These are phyloP conservation scores for Lepidium sativum DNA, from an alignment of 345 rosid species.

Conservation along the genomic window DNA sequence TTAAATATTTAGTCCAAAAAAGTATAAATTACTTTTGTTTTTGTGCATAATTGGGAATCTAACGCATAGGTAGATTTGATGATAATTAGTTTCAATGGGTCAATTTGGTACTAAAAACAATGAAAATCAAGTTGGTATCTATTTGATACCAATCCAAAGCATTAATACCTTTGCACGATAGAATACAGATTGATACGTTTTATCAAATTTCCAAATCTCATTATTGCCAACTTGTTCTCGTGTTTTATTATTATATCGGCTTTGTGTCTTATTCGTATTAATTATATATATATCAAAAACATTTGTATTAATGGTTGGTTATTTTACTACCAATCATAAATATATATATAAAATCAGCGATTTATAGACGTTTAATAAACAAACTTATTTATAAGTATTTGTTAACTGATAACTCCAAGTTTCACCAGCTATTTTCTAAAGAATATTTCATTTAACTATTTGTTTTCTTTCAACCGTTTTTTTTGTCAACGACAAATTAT, in stretches of 20 bases:
- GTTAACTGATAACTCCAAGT: too few relatives aligned
- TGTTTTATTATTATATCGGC: neutral
- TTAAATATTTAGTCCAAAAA: neutral
- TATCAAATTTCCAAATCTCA: slow-evolving; percentile 12
- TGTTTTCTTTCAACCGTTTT: too few relatives aligned
- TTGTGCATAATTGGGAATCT: neutral
- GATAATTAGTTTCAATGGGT: slow-evolving; percentile 19
- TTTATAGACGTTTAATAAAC: too few relatives aligned
- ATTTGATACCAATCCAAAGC: slow-evolving; percentile 15
- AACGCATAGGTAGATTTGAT: slow-evolving; percentile 17
- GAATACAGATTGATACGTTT: slow-evolving; percentile 18
- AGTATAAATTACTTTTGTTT: neutral
- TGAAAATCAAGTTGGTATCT: slow-evolving; percentile 19
- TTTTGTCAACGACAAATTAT: too few relatives aligned
- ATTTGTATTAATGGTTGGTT: too few relatives aligned
- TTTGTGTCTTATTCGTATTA: too few relatives aligned
- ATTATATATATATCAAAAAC: too few relatives aligned
- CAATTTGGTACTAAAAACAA: slow-evolving; percentile 2
- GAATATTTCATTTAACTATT: too few relatives aligned
- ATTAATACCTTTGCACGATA: slow-evolving; percentile 20
- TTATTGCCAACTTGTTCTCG: slow-evolving; percentile 17
- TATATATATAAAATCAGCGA: too few relatives aligned
- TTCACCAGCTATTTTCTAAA: too few relatives aligned
- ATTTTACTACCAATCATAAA: too few relatives aligned
- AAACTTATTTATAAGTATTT: too few relatives aligned